Conservation (phyloP, 1,284 basidiomycete species). For the Apiotrichum sp. region DNA sequence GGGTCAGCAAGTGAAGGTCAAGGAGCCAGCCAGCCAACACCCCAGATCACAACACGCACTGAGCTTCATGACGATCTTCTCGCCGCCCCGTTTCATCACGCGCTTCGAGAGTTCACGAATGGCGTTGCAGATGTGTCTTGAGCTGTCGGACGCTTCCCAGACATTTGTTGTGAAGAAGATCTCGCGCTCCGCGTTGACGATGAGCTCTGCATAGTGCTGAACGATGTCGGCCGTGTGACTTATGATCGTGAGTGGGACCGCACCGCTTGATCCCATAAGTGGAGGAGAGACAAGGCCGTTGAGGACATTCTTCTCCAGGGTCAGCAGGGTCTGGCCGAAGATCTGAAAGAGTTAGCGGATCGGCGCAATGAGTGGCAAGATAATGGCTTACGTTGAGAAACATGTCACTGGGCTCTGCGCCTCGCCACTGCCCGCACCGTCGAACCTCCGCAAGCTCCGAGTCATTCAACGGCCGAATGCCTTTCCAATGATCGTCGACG, state of each 20-base stretch:
- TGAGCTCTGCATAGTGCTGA: slow-evolving; percentile 29
- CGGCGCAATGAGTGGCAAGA: too few species aligned
- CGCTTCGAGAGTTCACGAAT: slow-evolving; percentile 28
- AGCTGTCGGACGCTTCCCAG: slow-evolving; percentile 27
- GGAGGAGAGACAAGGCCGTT: slow-evolving; percentile 25
- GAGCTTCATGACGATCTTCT: slow-evolving; percentile 33
- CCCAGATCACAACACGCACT: slow-evolving; percentile 2
- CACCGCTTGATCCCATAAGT: slow-evolving; percentile 21
- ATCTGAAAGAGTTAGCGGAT: slow-evolving; percentile 9
- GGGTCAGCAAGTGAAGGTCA: not conserved
- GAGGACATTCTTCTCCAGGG: slow-evolving; percentile 21
- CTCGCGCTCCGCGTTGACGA: slow-evolving; percentile 25
- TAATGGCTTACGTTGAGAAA: slow-evolving; percentile 23
- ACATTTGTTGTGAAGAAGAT: slow-evolving; percentile 32
- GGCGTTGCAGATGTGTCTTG: slow-evolving; percentile 20
- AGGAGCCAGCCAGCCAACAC: not conserved
- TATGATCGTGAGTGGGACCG: slow-evolving; percentile 29
- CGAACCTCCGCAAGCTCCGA: slow-evolving; percentile 23
- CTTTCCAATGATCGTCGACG: slow-evolving; percentile 4
- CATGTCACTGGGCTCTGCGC: slow-evolving; percentile 16
- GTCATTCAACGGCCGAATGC: slow-evolving; percentile 3
- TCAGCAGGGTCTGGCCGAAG: slow-evolving; percentile 21
- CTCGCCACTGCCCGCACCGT: slow-evolving; percentile 22
- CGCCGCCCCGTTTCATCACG: slow-evolving; percentile 18
- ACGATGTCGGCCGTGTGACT: slow-evolving; percentile 31